Base-by-base conservation (phyloP, 192 early-diverging fungal species). In the Phycomyces blakesleeanus region DNA sequence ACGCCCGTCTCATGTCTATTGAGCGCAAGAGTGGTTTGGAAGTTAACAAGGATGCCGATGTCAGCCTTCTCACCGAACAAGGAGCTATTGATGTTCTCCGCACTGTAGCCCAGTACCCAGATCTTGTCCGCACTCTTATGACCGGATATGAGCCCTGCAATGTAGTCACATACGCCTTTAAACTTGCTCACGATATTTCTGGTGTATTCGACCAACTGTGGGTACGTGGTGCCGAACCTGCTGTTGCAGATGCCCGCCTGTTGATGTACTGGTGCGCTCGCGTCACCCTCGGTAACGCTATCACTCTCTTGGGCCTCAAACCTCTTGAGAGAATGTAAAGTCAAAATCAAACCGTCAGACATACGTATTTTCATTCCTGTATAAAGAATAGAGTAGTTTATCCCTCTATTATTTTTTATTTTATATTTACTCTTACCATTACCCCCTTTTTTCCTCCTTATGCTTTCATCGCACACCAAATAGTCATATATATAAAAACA, bases 1-100 rank as follows among this genome's bases (percentile, higher is more conserved):
- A 99, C 73, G 87, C 97, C 34, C 96, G 97, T 72, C 79, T 97
- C 39, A 93, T 91, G 78, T 96, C 95, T 63, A 89, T 99, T 51
- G 91, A 95, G 79, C 94, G 96, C 68, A 88, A 83, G 66, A 79
- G 84, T 11, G 79, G 72, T 55, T 73, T 85, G 61, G 59, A 68
- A 39, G 73, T 90, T 62, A 87, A 83, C 68, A 78, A 75, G 12
- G 76, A 85, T 24, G 87, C 81, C 0, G 85, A 97, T 63, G 61
- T 93, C 57, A 69, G 72, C 16, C 78, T 89, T 6, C 78, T 97
- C 25, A 81, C 74, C 12, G 94, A 93, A 69, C 74, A 81, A 14
- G 72, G 71, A 18, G 93, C 91, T 5, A 64, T 79, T n/a, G 83
- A 86, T 12, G 70, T 98, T 52, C 76, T 98, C 54, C 83, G 78